Evolutionary conservation across 805 yeast genomes (phyloP).

Genomic region (Sugiyamaella chiloensis): DNA sequence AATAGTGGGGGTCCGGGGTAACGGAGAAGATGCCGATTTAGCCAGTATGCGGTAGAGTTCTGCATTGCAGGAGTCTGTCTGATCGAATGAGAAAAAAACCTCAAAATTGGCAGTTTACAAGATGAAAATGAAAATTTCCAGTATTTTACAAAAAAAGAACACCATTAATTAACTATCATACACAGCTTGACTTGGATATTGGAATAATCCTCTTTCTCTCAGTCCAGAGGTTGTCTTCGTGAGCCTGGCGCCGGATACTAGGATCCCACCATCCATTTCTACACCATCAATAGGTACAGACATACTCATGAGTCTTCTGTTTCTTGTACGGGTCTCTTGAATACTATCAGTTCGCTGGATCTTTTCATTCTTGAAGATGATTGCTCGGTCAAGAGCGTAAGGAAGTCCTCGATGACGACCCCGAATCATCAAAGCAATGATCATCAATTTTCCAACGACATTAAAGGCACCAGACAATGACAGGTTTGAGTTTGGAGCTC

Average conservation of each 20-base stretch:
- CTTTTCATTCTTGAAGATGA: constrained; percentile 72
- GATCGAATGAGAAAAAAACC: too few relatives aligned
- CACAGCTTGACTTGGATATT: not conserved
- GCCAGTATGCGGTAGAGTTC: too few relatives aligned
- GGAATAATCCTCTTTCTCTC: not conserved
- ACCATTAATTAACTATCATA: not conserved
- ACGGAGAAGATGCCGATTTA: too few relatives aligned
- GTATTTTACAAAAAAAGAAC: too few relatives aligned
- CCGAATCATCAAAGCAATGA: constrained; percentile 86
- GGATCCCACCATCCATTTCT: not conserved
- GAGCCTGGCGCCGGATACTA: not conserved
- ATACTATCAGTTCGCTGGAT: constrained; percentile 24
- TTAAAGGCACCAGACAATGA: constrained; percentile 75
- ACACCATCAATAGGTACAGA: constrained; percentile 16
- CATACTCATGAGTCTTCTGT: constrained; percentile 16
- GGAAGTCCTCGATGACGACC: constrained; percentile 98
- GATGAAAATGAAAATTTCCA: too few relatives aligned
- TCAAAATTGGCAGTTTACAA: too few relatives aligned
- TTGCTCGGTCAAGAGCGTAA: constrained; percentile 88
- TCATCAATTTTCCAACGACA: constrained; percentile 72
- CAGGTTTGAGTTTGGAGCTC: constrained; percentile 63
- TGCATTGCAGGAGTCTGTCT: too few relatives aligned
- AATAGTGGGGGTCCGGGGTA: not conserved
- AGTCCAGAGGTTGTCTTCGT: not conserved
- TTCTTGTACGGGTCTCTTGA: constrained; percentile 17